These are phyloP conservation scores for Mycosphaerella sp. DNA, from an alignment of 2,329 filamentous ascomycete genomes.

Conservation along the genomic window DNA sequence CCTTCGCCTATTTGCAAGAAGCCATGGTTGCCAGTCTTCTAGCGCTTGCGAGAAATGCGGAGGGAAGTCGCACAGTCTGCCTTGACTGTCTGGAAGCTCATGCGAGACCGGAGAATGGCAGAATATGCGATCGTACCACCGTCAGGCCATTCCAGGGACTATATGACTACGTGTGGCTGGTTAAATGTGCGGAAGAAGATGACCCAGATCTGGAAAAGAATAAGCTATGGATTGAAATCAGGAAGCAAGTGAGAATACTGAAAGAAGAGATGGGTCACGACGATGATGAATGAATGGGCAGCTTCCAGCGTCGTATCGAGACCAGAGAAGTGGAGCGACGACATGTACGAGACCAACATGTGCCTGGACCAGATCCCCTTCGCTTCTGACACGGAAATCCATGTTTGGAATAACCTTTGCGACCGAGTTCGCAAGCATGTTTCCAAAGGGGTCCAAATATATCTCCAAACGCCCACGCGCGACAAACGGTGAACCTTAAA, in stretches of 20 bases:
- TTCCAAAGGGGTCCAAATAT: neutral
- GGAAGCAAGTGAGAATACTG: conserved; percentile 57
- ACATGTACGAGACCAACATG: too few relatives aligned
- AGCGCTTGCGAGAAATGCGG: conserved; percentile 48
- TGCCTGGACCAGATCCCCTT: too few relatives aligned
- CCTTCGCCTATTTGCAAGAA: conserved; percentile 65
- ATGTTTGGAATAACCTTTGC: neutral
- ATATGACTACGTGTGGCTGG: conserved; percentile 29
- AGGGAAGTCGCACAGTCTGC: conserved; percentile 30
- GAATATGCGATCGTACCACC: conserved; percentile 23
- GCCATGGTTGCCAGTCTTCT: conserved; percentile 60
- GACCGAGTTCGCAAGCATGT: neutral
- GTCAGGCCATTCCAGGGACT: conserved; percentile 26
- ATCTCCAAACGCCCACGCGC: neutral
- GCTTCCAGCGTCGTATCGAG: too few relatives aligned
- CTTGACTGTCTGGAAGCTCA: conserved; percentile 29
- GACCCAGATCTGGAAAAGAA: conserved; percentile 46
- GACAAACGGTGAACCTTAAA: too few relatives aligned
- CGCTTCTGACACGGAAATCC: neutral
- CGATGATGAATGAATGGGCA: neutral
- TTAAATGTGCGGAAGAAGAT: conserved; percentile 31
- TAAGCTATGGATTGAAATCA: conserved; percentile 56
- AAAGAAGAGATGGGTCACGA: conserved; percentile 51
- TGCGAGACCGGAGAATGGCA: conserved; percentile 15
- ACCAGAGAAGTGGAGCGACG: too few relatives aligned